A percentile compares a stretch with the other conserved stretches of the same genome.
These are phyloP conservation scores for Annulohypoxylon truncatum DNA, from an alignment of 2,329 filamentous ascomycete species.

Conservation along the genomic window DNA sequence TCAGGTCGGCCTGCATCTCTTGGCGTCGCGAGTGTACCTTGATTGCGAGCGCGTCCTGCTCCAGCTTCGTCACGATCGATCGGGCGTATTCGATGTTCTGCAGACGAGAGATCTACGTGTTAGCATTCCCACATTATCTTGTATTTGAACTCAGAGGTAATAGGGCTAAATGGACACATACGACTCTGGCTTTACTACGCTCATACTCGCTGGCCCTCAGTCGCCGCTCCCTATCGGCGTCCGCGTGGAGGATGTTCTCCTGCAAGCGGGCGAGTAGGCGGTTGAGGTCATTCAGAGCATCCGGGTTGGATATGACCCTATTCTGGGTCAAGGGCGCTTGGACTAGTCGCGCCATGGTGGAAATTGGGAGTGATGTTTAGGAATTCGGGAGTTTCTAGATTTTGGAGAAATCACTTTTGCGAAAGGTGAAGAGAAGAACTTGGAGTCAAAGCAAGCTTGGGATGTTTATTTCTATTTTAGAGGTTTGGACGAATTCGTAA, in stretches of 20 bases:
- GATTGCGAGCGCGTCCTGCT: slow-evolving; percentile 73
- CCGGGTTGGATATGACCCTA: slow-evolving; percentile 47
- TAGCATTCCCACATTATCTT: slow-evolving; percentile 2
- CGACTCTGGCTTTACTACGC: slow-evolving; percentile 67
- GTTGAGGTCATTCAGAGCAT: slow-evolving; percentile 65
- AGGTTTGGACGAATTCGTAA: not conserved
- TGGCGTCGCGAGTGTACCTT: slow-evolving; percentile 69
- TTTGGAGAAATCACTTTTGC: not conserved
- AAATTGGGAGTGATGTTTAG: not conserved
- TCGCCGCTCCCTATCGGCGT: slow-evolving; percentile 67
- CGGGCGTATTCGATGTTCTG: slow-evolving; percentile 80
- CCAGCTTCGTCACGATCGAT: slow-evolving; percentile 74
- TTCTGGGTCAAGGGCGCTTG: slow-evolving; percentile 47
- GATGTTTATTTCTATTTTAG: slow-evolving; percentile 15
- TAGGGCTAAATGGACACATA: slow-evolving; percentile 50
- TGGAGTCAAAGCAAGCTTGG: not conserved
- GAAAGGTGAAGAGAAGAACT: not conserved
- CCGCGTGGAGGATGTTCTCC: slow-evolving; percentile 70
- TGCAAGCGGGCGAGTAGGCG: slow-evolving; percentile 75
- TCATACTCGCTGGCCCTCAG: slow-evolving; percentile 74
- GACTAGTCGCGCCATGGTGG: slow-evolving; percentile 48
- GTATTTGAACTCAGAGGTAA: not conserved
- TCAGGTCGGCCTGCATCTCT: slow-evolving; percentile 72
- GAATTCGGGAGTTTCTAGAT: not conserved
- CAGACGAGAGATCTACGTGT: not conserved